Conservation (phyloP, 352 stramenopile genomes). For the Globisporangium paroecandrum region DNA sequence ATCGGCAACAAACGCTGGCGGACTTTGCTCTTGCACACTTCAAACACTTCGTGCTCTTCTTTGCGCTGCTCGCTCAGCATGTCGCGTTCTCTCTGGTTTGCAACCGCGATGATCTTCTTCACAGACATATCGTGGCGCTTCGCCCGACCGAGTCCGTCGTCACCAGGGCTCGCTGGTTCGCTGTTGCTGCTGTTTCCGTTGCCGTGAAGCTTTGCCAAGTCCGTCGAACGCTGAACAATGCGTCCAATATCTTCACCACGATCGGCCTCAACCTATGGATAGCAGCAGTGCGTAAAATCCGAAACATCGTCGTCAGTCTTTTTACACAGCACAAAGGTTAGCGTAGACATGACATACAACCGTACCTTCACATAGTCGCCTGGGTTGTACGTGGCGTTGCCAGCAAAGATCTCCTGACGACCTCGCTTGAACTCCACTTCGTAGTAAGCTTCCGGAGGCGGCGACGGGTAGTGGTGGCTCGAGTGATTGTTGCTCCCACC, state of each 20-base stretch:
- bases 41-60: constrained; percentile 95
- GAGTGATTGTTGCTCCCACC: background rate
- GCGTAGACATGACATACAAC: background rate
- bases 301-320: background rate
- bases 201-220: constrained; percentile 73
- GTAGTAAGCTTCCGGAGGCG: constrained; percentile 85
- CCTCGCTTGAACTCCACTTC: constrained; percentile 96
- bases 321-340: background rate
- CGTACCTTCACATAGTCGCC: constrained; percentile 93
- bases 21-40: constrained; percentile 96
- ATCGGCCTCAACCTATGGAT: constrained; percentile 92
- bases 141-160: constrained; percentile 41
- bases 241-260: constrained; percentile 95
- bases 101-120: constrained; percentile 93
- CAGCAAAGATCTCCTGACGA: constrained; percentile 88
- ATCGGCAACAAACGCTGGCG: constrained; percentile 93
- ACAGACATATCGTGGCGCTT: constrained; percentile 71
- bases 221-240: constrained; percentile 87
- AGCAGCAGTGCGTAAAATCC: background rate
- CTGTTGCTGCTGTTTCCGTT: constrained; percentile 14
- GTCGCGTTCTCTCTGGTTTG: constrained; percentile 90
- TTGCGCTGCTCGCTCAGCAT: constrained; percentile 90
- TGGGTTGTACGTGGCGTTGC: constrained; percentile 82
- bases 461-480: constrained; percentile 40
- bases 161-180: constrained; percentile 26